phyloP scores from a whole-genome alignment of 1,139 yeast species.

The Arxiozyma slooffiae region DNA sequence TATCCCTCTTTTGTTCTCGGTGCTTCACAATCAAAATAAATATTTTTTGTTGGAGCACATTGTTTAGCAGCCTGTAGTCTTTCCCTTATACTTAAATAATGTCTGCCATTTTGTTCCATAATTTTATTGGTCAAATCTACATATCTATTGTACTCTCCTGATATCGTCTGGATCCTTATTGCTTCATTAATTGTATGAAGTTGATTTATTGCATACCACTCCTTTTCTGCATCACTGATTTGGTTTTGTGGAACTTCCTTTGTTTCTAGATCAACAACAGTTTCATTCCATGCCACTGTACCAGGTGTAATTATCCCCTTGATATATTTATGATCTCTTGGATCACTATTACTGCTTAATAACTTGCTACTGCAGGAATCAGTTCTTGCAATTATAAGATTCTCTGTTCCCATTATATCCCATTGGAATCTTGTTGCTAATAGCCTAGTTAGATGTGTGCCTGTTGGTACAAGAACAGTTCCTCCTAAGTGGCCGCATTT shows the following conservation, averaged over 20 bases:
- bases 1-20: constrained; percentile 52
- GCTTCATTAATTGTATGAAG: constrained; percentile 45
- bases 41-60: constrained; percentile 28
- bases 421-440: constrained; percentile 55
- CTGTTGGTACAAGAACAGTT: constrained; percentile 52
- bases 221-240: constrained; percentile 34
- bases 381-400: constrained; percentile 50
- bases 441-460: constrained; percentile 46
- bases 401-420: constrained; percentile 55
- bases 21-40: constrained; percentile 48
- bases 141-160: constrained; percentile 12
- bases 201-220: constrained; percentile 38
- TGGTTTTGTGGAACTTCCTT: constrained; percentile 27
- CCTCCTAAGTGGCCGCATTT: constrained; percentile 60
- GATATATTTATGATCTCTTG: constrained; percentile 46
- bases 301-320: constrained; percentile 39
- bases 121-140: constrained; percentile 6
- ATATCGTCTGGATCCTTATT: constrained; percentile 26
- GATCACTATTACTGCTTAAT: constrained; percentile 46
- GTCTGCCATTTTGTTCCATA: constrained; percentile 6
- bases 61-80: constrained; percentile 28
- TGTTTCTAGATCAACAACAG: constrained; percentile 37
- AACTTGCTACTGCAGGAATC: constrained; percentile 52
- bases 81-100: constrained; percentile 20
- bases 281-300: constrained; percentile 40